Percentiles rank a stretch among this genome's conserved stretches.
phyloP scores from a whole-genome alignment of 1,284 basidiomycete genomes.

The Athelia psychrophila region DNA sequence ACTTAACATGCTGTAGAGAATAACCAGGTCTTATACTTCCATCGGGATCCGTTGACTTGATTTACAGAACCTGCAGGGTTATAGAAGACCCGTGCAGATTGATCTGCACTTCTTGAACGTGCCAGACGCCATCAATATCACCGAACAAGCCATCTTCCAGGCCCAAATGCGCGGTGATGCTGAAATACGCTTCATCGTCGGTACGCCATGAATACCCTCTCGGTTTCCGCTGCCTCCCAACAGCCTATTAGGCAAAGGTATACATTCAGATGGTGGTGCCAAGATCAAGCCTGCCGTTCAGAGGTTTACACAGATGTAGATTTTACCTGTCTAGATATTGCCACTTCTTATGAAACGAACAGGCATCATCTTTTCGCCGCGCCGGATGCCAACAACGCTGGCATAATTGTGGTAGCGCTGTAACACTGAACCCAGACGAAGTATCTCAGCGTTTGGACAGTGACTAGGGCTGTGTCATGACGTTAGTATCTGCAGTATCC shows the following conservation, averaged over 20 bases:
- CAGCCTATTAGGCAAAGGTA: conserved; percentile 64
- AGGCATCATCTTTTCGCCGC: conserved; percentile 76
- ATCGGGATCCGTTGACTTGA: neutral
- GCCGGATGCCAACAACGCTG: conserved; percentile 80
- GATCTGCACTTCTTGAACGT: conserved; percentile 94
- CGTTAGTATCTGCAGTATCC: too few species aligned
- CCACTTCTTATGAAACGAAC: conserved; percentile 24
- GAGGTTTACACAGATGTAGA: conserved; percentile 79
- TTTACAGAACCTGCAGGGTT: conserved; percentile 35
- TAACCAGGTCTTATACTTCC: conserved; percentile 55
- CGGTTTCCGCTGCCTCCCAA: conserved; percentile 1
- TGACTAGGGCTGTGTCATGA: conserved; percentile 69
- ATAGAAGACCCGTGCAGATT: conserved; percentile 69
- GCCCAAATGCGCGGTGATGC: conserved; percentile 65
- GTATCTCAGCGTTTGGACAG: conserved; percentile 54
- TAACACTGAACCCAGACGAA: conserved; percentile 48
- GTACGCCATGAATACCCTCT: conserved; percentile 36
- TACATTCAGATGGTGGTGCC: conserved; percentile 82
- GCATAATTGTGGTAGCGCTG: conserved; percentile 87
- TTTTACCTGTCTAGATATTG: conserved; percentile 2
- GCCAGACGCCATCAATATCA: conserved; percentile 81
- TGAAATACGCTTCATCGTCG: conserved; percentile 86
- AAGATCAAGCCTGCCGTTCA: conserved; percentile 95
- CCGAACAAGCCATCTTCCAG: conserved; percentile 66
- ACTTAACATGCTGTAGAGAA: conserved; percentile 58